phyloP scores from a whole-genome alignment of 2,329 filamentous ascomycete genomes.

The Ophiostoma sp. region DNA sequence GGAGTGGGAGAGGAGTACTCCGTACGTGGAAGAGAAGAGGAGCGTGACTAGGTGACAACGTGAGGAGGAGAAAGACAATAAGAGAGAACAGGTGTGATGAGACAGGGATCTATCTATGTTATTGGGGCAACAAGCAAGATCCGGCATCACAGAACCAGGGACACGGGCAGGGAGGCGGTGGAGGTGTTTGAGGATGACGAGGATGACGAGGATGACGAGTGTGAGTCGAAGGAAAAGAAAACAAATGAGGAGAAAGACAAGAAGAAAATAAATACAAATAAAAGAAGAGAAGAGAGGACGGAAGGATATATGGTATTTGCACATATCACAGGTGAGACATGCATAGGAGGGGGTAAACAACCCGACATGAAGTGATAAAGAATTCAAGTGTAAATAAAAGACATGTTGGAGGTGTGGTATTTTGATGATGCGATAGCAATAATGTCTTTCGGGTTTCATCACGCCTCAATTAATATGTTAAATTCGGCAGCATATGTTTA shows the following conservation, averaged over 20 bases:
- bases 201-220: background rate
- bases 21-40: background rate
- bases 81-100: background rate
- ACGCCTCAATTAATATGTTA: no score
- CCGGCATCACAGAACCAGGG: background rate
- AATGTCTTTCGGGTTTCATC: no score
- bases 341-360: background rate
- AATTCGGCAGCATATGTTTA: no score
- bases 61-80: background rate
- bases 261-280: background rate
- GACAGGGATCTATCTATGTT: background rate
- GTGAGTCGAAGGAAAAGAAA: background rate
- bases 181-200: background rate
- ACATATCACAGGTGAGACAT: conserved; percentile 2
- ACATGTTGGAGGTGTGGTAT: background rate
- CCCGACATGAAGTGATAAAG: conserved; percentile 7
- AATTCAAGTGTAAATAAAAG: background rate
- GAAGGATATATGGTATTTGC: no score
- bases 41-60: background rate
- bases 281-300: background rate
- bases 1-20: no score
- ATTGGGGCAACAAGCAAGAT: conserved; percentile 2
- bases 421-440: background rate
- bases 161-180: background rate
- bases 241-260: background rate